Base-by-base conservation (phyloP, 768 basidiomycete genomes). In the Phylloporus sp. region DNA sequence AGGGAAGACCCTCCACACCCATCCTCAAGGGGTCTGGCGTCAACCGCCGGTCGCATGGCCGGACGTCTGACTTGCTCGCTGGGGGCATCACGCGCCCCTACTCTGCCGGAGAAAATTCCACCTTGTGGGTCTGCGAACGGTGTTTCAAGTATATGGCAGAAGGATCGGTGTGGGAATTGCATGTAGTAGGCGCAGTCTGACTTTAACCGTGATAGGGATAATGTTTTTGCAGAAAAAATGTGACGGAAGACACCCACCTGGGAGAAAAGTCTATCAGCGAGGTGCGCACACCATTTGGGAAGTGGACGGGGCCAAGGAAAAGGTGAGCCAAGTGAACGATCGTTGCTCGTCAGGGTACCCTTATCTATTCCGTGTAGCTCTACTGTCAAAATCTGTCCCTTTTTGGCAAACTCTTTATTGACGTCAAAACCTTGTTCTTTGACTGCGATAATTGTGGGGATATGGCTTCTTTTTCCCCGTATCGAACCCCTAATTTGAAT, bases 361-460 rank as follows among this genome's bases (percentile, higher is more conserved):
- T 60, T 22, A 39, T 13, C 10, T 5, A 23, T 27, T 47, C 26
- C 40, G 44, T 47, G 4, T 64, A 97, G 95, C 77, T 97, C 6
- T 98, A 95, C 64, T 98, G 95, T 68, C 95, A 98, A 68, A 95
- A 95, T 63, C 73, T 99, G 27, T 88, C 93, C 16, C 77, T 98
- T 7, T 98, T 97, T 63, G 95, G 95, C 27, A 98, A 98, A 70
- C 76, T 98, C n/a, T 98, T 99, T 68, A 97, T 98, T 62, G 97
- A 98, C 62, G 88, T 95, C 56, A 99, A 99, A 72, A 95, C 95
- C 11, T 72, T 95, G 15, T 95, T 91, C 70, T 95, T 92, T 62
- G 91, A 95, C 61, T 84, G 82, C 53, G 88, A 91, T 58, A 89
- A 88, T 60, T 91, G 91, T 90, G 57, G 54, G 87, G 61, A 3